phyloP scores from a whole-genome alignment of 306 rosid species.

The Begonia loranthoides region DNA sequence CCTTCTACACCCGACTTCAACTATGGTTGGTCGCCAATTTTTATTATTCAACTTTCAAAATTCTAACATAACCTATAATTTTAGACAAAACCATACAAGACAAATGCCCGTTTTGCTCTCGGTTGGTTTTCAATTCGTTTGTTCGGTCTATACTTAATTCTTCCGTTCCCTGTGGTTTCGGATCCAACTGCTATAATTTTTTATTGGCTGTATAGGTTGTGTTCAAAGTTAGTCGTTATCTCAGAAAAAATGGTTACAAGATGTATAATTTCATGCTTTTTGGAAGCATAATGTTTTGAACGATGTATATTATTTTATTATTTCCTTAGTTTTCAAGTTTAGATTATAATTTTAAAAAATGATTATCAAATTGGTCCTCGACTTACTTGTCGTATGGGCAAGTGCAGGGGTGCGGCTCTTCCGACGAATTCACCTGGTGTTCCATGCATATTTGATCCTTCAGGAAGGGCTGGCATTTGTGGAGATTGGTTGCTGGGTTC shows the following conservation, averaged over 20 bases:
- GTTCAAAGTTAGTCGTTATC: no score
- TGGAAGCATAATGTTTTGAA: neutral
- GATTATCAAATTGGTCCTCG: neutral
- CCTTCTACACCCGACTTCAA: slow-evolving; percentile 54
- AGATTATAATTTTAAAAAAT: neutral
- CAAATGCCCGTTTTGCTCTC: neutral
- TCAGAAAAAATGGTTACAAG: neutral
- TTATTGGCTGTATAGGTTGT: neutral
- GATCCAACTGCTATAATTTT: no score
- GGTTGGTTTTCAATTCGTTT: neutral
- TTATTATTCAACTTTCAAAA: neutral
- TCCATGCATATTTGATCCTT: slow-evolving; percentile 87
- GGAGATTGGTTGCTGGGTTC: slow-evolving; percentile 98
- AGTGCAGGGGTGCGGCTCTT: slow-evolving; percentile 91
- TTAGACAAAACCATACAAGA: neutral
- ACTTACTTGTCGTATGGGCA: neutral
- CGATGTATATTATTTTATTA: neutral
- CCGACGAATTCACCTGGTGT: slow-evolving; percentile 68
- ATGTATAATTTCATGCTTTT: neutral
- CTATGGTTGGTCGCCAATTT: slow-evolving; percentile 46
- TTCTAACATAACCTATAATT: neutral
- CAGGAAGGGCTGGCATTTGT: slow-evolving; percentile 81
- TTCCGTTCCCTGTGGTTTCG: no score
- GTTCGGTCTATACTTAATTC: neutral
- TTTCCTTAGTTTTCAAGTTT: neutral